phyloP scores from a whole-genome alignment of 805 yeast genomes.

The Hanseniaspora guilliermondii region DNA sequence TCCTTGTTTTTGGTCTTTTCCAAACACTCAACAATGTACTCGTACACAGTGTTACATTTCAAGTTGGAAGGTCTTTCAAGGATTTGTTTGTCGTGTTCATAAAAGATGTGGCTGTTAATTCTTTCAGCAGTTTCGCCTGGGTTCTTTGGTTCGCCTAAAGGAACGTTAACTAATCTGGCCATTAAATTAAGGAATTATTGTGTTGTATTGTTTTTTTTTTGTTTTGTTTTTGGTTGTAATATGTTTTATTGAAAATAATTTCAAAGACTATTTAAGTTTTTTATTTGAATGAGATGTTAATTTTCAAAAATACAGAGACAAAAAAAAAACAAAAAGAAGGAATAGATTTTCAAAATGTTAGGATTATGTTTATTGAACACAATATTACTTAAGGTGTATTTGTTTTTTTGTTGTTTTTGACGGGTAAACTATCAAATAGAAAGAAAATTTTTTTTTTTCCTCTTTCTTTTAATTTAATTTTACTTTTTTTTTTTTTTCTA shows the following conservation, averaged over 20 bases:
- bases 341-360: too few species aligned
- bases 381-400: too few species aligned
- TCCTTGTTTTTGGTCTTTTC: conserved; percentile 40
- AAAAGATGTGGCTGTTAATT: conserved; percentile 34
- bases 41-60: conserved; percentile 57
- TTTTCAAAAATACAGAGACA: too few species aligned
- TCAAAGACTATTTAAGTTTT: too few species aligned
- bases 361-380: too few species aligned
- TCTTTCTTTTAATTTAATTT: too few species aligned
- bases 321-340: too few species aligned
- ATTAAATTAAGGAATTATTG: neutral
- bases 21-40: conserved; percentile 51
- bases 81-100: conserved; percentile 37
- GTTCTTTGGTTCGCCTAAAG: conserved; percentile 54
- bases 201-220: neutral
- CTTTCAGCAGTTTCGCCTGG: conserved; percentile 77
- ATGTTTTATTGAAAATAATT: neutral
- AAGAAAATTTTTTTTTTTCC: too few species aligned
- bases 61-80: conserved; percentile 51
- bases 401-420: too few species aligned
- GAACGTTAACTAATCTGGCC: conserved; percentile 28
- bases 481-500: too few species aligned
- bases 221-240: neutral
- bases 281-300: too few species aligned
- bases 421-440: too few species aligned